Percentiles rank a stretch among this genome's conserved stretches.
Conservation (phyloP, 805 yeast genomes). For the Starmerella lactis-condensi region DNA sequence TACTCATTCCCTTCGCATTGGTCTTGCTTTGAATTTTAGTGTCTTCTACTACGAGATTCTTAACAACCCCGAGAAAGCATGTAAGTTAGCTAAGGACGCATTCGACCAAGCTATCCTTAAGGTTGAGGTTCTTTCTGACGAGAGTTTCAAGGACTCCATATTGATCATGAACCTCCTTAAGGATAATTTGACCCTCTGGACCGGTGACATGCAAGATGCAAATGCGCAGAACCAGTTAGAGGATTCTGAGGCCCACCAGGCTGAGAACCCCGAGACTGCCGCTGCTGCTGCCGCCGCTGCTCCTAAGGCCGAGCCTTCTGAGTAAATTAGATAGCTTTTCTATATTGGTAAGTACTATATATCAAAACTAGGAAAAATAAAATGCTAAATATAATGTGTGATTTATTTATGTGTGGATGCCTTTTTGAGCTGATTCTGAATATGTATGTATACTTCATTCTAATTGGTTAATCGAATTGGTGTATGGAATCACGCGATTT, state of each 20-base stretch:
- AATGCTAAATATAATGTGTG: too few species aligned
- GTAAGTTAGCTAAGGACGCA: constrained; percentile 98
- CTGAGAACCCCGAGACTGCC: constrained; percentile 10
- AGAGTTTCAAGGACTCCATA: constrained; percentile 96
- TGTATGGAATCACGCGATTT: too few species aligned
- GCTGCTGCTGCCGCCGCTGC: constrained; percentile 12
- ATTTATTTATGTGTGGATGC: too few species aligned
- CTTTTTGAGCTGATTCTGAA: too few species aligned
- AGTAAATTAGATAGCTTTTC: constrained; percentile 1
- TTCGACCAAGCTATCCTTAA: constrained; percentile 99
- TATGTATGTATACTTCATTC: too few species aligned
- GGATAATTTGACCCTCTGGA: constrained; percentile 36
- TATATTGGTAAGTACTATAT: too few species aligned
- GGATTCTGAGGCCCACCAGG: constrained; percentile 4
- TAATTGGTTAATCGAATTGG: too few species aligned
- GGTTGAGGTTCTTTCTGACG: constrained; percentile 93
- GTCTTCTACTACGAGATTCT: constrained; percentile 97
- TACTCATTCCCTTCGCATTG: constrained; percentile 96
- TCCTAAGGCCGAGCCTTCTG: constrained; percentile 3
- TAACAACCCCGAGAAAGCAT: constrained; percentile 97
- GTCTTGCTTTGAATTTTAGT: constrained; percentile 93
- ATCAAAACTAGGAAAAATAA: too few species aligned
- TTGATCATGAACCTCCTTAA: constrained; percentile 97
- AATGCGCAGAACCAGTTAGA: constrained; percentile 13
- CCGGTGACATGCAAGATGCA: constrained; percentile 40